These are phyloP conservation scores for Chytriomyces hyalinus DNA, from an alignment of 192 early-diverging fungal genomes.

Conservation along the genomic window DNA sequence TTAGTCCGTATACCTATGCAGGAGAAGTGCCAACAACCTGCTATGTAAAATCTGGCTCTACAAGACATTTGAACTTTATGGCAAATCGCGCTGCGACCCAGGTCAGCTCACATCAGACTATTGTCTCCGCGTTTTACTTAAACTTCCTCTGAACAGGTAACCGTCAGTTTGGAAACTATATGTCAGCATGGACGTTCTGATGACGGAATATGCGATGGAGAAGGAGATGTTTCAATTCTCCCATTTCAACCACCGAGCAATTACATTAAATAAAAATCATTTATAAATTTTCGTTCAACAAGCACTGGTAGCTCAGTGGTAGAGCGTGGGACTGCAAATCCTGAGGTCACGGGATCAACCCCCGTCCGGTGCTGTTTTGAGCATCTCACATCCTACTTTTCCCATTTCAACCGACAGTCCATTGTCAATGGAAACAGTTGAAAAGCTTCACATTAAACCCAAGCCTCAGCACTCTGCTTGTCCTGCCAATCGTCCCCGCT, in stretches of 20 bases:
- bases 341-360: too few relatives aligned
- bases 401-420: too few relatives aligned
- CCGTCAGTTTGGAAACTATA: slow-evolving; percentile 48
- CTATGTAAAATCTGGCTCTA: slow-evolving; percentile 36
- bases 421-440: too few relatives aligned
- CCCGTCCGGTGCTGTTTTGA: too few relatives aligned
- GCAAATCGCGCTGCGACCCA: slow-evolving; percentile 39
- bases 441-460: too few relatives aligned
- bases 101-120: not conserved
- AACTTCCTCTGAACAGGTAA: slow-evolving; percentile 15
- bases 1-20: slow-evolving; percentile 63
- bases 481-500: too few relatives aligned
- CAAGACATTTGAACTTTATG: slow-evolving; percentile 48
- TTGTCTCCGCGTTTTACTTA: not conserved
- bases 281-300: too few relatives aligned
- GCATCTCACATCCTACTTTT: too few relatives aligned
- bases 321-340: too few relatives aligned
- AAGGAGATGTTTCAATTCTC: slow-evolving; percentile 37
- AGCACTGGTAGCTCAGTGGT: too few relatives aligned
- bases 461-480: too few relatives aligned
- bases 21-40: slow-evolving; percentile 61
- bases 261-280: too few relatives aligned
- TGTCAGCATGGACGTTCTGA: slow-evolving; percentile 48
- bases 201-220: slow-evolving; percentile 44
- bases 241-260: slow-evolving; percentile 2